Evolutionary conservation across 192 early-diverging fungal species (phyloP).

Genomic region (Backusella psychrophila): DNA sequence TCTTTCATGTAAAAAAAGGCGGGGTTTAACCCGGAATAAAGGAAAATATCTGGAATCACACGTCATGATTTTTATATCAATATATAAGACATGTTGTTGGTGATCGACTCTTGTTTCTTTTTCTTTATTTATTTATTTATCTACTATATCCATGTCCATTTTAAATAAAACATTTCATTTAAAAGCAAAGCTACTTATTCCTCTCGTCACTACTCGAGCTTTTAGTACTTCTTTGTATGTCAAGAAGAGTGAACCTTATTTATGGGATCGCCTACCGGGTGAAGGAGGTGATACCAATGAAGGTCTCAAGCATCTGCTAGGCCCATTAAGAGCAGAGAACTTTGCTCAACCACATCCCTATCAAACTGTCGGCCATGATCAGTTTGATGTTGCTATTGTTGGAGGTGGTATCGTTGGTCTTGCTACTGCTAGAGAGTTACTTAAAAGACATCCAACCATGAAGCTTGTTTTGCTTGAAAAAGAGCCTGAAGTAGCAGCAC

Average conservation of each 20-base stretch:
- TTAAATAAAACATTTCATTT: slow-evolving; percentile 9
- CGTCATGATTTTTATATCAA: background rate
- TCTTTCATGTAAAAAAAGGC: slow-evolving; percentile 75
- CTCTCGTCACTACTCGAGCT: background rate
- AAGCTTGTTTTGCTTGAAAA: slow-evolving; percentile 33
- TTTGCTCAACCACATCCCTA: slow-evolving; percentile 13
- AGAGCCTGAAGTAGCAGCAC: slow-evolving; percentile 31
- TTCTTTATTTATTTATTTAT: background rate
- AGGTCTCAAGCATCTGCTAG: slow-evolving; percentile 25
- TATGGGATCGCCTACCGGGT: slow-evolving; percentile 25
- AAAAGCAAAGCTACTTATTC: background rate
- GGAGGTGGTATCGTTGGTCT: slow-evolving; percentile 38
- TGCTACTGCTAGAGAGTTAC: slow-evolving; percentile 36
- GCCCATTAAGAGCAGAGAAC: slow-evolving; percentile 19
- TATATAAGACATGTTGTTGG: background rate
- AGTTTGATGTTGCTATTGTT: slow-evolving; percentile 33
- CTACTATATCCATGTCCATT: background rate
- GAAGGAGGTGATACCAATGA: slow-evolving; percentile 14
- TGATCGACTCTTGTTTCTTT: background rate
- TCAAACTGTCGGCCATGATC: slow-evolving; percentile 16
- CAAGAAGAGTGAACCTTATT: background rate
- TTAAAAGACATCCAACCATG: slow-evolving; percentile 23
- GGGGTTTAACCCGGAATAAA: slow-evolving; percentile 37
- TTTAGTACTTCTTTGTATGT: background rate
- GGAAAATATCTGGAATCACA: background rate